A percentile compares a stretch with the other conserved stretches of the same genome.
These are phyloP conservation scores for Kwoniella botswanensis DNA, from an alignment of 768 basidiomycete species.

Conservation along the genomic window DNA sequence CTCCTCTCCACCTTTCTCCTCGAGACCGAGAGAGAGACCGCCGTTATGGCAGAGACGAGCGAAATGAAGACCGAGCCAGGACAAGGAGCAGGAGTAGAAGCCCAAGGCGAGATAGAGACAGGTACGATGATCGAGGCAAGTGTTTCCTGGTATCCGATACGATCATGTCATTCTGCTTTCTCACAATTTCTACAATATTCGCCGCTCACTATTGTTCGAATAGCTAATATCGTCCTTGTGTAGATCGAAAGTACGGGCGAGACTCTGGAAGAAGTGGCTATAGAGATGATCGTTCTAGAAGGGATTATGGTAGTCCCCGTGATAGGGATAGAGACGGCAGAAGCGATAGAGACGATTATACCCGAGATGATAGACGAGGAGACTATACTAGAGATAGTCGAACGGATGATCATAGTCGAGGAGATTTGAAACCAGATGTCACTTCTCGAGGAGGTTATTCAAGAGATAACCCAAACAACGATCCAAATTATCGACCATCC, in stretches of 20 bases:
- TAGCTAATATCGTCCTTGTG: not conserved
- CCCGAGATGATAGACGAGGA: slow-evolving; percentile 4
- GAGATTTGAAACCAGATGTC: slow-evolving; percentile 6
- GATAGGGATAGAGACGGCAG: slow-evolving; percentile 22
- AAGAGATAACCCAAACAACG: slow-evolving; percentile 26
- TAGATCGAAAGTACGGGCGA: slow-evolving; percentile 24
- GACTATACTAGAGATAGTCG: not conserved
- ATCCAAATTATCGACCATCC: slow-evolving; percentile 21
- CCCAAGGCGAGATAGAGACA: slow-evolving; percentile 9
- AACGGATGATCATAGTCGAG: slow-evolving; percentile 9
- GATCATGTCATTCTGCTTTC: not conserved
- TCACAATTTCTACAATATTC: not conserved
- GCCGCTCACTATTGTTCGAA: not conserved
- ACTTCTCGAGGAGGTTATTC: not conserved
- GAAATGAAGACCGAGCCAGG: slow-evolving; percentile 24
- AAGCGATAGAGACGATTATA: not conserved
- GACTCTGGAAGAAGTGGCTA: slow-evolving; percentile 3
- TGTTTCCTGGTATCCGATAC: not conserved
- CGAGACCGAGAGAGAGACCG: slow-evolving; percentile 23
- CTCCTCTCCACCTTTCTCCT: slow-evolving; percentile 24
- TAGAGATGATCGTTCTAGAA: slow-evolving; percentile 21
- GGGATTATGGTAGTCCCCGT: slow-evolving; percentile 10
- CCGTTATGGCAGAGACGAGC: slow-evolving; percentile 14
- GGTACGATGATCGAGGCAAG: slow-evolving; percentile 29
- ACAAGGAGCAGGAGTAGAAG: slow-evolving; percentile 25